A percentile compares a stretch with the other conserved stretches of the same genome.
phyloP scores from a whole-genome alignment of 305 asterid genomes.

The Fraxinus xanthoxyloides region DNA sequence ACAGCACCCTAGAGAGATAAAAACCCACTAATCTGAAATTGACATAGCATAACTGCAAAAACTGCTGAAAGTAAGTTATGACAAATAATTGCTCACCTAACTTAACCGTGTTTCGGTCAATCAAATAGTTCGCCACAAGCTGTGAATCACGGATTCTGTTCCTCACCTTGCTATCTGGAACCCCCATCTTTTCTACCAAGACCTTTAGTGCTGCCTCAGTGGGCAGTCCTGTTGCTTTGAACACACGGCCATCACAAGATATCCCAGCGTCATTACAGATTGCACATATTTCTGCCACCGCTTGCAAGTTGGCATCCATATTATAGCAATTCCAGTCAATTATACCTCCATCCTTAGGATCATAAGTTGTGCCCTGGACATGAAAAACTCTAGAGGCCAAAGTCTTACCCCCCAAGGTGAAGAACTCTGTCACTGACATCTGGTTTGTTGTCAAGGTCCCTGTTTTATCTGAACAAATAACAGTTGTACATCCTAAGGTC shows the following conservation, averaged over 20 bases:
- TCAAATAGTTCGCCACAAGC: constrained; percentile 60
- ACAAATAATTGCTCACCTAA: constrained; percentile 43
- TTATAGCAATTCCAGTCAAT: constrained; percentile 61
- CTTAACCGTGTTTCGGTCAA: constrained; percentile 58
- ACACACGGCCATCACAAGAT: constrained; percentile 57
- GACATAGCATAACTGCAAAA: constrained; percentile 7
- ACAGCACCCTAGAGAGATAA: constrained; percentile 55
- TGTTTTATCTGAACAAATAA: constrained; percentile 88
- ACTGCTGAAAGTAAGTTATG: constrained; percentile 10
- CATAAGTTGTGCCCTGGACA: constrained; percentile 84
- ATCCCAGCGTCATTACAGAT: constrained; percentile 87
- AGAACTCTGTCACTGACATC: constrained; percentile 76
- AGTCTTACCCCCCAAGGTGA: constrained; percentile 57
- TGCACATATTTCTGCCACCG: constrained; percentile 78
- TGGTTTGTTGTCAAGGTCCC: constrained; percentile 92
- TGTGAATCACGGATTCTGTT: constrained; percentile 47
- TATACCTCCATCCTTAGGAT: constrained; percentile 82
- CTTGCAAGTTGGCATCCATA: constrained; percentile 65
- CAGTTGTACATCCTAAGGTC: constrained; percentile 89
- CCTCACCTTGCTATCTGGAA: constrained; percentile 57
- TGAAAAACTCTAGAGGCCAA: constrained; percentile 42
- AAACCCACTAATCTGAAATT: background rate
- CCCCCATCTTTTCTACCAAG: constrained; percentile 92
- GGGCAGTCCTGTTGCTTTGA: constrained; percentile 80
- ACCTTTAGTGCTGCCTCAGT: constrained; percentile 98